Conservation (phyloP, 2,329 filamentous ascomycete species). For the Torrubiella hemipterigena region DNA sequence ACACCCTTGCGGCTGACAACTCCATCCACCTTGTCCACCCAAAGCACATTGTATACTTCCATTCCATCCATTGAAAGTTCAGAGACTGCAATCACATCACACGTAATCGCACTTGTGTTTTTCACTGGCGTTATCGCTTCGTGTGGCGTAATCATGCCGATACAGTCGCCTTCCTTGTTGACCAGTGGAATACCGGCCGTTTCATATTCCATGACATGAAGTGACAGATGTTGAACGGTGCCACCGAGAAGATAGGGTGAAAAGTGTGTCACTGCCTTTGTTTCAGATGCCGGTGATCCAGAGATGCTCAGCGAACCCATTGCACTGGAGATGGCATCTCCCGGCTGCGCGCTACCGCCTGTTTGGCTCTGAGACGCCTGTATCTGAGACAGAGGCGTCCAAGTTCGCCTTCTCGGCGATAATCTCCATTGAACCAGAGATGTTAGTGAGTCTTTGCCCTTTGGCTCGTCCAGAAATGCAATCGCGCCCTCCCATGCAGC, state of each 20-base stretch:
- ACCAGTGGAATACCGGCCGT: not conserved
- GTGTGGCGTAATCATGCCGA: not conserved
- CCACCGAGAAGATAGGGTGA: not conserved
- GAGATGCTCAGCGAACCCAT: not conserved
- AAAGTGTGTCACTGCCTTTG: not conserved
- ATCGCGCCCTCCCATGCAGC: not conserved
- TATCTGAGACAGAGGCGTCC: not conserved
- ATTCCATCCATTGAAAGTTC: not conserved
- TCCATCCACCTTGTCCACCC: conserved; percentile 1
- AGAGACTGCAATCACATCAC: not conserved
- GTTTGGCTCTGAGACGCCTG: not conserved
- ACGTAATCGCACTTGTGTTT: not conserved
- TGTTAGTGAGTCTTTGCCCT: not conserved
- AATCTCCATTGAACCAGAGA: not conserved
- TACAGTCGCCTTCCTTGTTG: not conserved
- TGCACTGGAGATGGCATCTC: not conserved
- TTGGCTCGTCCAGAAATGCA: not conserved
- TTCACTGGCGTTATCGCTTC: not conserved
- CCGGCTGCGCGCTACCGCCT: not conserved
- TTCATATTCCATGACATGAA: not conserved
- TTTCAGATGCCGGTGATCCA: not conserved
- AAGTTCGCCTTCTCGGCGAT: not conserved
- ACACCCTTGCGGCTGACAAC: conserved; percentile 1
- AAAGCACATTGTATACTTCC: conserved; percentile 1
- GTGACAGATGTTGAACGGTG: not conserved